phyloP scores from a whole-genome alignment of 495 filamentous ascomycete genomes.

The Penicillium samsonianum region DNA sequence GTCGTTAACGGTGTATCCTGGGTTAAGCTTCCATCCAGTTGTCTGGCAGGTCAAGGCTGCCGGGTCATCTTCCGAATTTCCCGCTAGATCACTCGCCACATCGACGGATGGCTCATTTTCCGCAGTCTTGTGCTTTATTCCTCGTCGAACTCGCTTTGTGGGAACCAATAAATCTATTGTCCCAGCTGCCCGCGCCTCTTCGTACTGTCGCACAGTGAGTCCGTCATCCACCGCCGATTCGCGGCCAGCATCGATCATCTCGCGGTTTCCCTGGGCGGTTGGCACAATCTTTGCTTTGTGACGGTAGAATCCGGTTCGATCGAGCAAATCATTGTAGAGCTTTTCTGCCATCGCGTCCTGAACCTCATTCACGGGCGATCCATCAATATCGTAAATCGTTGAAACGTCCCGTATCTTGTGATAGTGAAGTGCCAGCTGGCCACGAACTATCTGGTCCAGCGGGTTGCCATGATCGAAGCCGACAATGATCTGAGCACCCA shows the following conservation, averaged over 20 bases:
- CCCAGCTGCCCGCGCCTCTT: slow-evolving; percentile 53
- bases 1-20: slow-evolving; percentile 59
- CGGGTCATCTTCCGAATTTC: slow-evolving; percentile 61
- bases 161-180: slow-evolving; percentile 46
- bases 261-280: slow-evolving; percentile 81
- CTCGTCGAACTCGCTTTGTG: slow-evolving; percentile 44
- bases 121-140: slow-evolving; percentile 47
- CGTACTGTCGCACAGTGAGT: slow-evolving; percentile 69
- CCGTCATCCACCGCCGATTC: slow-evolving; percentile 73
- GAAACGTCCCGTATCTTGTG: slow-evolving; percentile 82
- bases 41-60: slow-evolving; percentile 67
- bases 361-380: slow-evolving; percentile 73
- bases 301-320: slow-evolving; percentile 86
- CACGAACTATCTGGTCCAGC: slow-evolving; percentile 83
- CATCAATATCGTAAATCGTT: slow-evolving; percentile 87
- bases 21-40: slow-evolving; percentile 80
- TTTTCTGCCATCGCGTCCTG: slow-evolving; percentile 82
- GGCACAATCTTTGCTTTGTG: slow-evolving; percentile 66
- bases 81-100: slow-evolving; percentile 56
- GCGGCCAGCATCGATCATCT: slow-evolving; percentile 77
- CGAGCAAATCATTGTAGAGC: slow-evolving; percentile 90
- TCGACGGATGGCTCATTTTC: slow-evolving; percentile 38
- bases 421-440: slow-evolving; percentile 85
- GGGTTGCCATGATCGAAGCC: slow-evolving; percentile 96
- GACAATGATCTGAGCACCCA: slow-evolving; percentile 96